Base-by-base conservation (phyloP, 257 asterid genomes). In the Mitragyna speciosa region DNA sequence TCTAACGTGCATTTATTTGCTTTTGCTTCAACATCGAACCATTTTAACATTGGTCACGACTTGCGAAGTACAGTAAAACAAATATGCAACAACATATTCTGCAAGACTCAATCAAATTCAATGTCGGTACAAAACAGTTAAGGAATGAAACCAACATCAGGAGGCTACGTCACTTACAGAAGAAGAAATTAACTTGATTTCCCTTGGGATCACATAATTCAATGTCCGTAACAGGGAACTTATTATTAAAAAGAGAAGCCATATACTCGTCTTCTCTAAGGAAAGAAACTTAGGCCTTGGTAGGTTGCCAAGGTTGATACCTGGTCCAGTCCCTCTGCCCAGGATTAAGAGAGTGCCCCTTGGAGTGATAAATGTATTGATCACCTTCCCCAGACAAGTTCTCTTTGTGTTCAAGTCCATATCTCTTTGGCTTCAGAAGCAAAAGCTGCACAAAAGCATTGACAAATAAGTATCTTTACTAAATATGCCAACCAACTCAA, bases 301-400 rank as follows among this genome's bases (percentile, higher is more conserved):
- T 86, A 73, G 98, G 97, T 81, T 94, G 90, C 99, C 99, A 96
- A 2, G 97, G 73, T 82, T 96, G 88, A 86, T 92, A 94, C 81
- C 95, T 89, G 1, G 97, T 96, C 99, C 98, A 96, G 85, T 96
- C 95, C 86, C 99, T 91, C 82, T 96, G 99, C 48, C 94, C 98
- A 11, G 97, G 97, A 89, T 96, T 88, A 36, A 96, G 97, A 77
- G 91, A 70, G 66, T 96, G 99, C 47, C 99, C 99, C 85, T 96
- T 94, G 61, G 99, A 96, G 88, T 96, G 99, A 82, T 96, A 96
- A 78, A 96, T 96, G 86, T 89, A 94, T 67, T 90, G 93, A 39
- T 96, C 99, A 75, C 99, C 99, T 90, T 94, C 95, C n/a, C 99
- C 98, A 24, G 99, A 91, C 64, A 94, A 90, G 85, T 96, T 96